Percentiles rank a stretch among this genome's conserved stretches.
Evolutionary conservation across 768 basidiomycete genomes (phyloP).

Genomic region (Leccinum sublutescens): DNA sequence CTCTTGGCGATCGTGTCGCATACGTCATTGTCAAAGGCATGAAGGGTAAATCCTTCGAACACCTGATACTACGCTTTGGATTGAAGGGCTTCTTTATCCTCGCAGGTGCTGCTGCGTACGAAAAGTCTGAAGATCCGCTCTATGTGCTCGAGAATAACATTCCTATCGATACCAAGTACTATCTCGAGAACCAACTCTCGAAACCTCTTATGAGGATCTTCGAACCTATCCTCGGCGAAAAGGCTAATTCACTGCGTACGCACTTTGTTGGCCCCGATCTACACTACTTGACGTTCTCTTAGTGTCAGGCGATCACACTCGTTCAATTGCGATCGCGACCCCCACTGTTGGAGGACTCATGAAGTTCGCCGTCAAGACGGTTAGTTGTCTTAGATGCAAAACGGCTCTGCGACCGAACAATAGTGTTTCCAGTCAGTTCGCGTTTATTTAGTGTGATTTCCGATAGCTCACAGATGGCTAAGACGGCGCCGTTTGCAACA

Average conservation of each 20-base stretch:
- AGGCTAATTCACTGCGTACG: conserved; percentile 79
- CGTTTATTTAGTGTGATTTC: neutral
- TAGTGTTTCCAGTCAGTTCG: conserved; percentile 60
- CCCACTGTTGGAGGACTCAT: conserved; percentile 95
- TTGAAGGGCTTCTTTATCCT: neutral
- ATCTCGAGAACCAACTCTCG: conserved; percentile 95
- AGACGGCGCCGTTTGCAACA: conserved; percentile 95
- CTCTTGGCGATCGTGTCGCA: conserved; percentile 97
- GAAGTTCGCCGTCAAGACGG: conserved; percentile 97
- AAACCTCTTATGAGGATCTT: conserved; percentile 98
- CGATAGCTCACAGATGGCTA: conserved; percentile 7
- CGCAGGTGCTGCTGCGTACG: conserved; percentile 93
- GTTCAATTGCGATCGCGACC: conserved; percentile 94
- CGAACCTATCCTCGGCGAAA: conserved; percentile 95
- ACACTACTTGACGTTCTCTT: conserved; percentile 5
- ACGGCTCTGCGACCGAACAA: conserved; percentile 79
- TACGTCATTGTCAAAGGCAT: conserved; percentile 98
- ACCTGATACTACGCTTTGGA: neutral
- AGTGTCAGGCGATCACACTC: conserved; percentile 97
- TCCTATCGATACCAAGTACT: conserved; percentile 97
- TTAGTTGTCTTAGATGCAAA: conserved; percentile 94
- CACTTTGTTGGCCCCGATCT: conserved; percentile 8
- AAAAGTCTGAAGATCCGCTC: conserved; percentile 97
- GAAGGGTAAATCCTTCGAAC: conserved; percentile 58
- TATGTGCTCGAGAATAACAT: conserved; percentile 98